These are phyloP conservation scores for Sporisorium exsertum DNA, from an alignment of 1,284 basidiomycete genomes.

Conservation along the genomic window DNA sequence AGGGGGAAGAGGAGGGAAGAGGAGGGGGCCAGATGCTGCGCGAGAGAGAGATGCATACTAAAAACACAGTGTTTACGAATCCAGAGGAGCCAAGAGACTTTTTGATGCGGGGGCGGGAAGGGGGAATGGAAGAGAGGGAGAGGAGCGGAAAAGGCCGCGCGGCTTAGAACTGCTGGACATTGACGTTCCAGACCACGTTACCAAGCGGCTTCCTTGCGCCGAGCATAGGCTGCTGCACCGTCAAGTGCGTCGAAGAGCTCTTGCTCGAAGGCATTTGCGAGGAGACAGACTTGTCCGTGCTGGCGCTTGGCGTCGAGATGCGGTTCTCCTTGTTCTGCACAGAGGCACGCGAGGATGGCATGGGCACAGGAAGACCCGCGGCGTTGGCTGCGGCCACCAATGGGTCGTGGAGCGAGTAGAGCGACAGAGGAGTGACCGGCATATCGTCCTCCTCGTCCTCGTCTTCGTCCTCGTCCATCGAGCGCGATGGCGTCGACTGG, in stretches of 20 bases:
- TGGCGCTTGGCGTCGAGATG: constrained; percentile 8
- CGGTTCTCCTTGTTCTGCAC: constrained; percentile 39
- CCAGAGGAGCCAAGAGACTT: constrained; percentile 20
- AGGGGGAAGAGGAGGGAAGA: not conserved
- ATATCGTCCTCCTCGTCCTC: constrained; percentile 67
- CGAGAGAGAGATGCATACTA: constrained; percentile 31
- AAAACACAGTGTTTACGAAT: constrained; percentile 41
- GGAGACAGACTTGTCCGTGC: constrained; percentile 7
- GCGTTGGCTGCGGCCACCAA: constrained; percentile 48
- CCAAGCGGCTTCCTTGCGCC: constrained; percentile 37
- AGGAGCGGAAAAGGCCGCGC: not conserved
- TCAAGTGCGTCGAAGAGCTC: constrained; percentile 36
- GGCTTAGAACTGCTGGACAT: constrained; percentile 43
- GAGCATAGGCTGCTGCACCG: constrained; percentile 39
- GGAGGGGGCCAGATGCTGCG: constrained; percentile 17
- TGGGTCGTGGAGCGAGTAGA: constrained; percentile 65
- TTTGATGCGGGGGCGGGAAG: constrained; percentile 9
- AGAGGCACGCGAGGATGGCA: constrained; percentile 37
- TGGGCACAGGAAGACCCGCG: constrained; percentile 37
- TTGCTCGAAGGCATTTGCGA: constrained; percentile 32
- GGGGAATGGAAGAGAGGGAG: not conserved
- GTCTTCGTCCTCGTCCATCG: constrained; percentile 64
- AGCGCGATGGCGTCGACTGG: constrained; percentile 66
- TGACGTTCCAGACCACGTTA: constrained; percentile 48
- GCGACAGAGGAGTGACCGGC: constrained; percentile 67